Evolutionary conservation across 371 early-diverging fungal species (phyloP), one percentile per base, ranked within the genome.

Genomic region (Vairimorpha ceranae): DNA sequence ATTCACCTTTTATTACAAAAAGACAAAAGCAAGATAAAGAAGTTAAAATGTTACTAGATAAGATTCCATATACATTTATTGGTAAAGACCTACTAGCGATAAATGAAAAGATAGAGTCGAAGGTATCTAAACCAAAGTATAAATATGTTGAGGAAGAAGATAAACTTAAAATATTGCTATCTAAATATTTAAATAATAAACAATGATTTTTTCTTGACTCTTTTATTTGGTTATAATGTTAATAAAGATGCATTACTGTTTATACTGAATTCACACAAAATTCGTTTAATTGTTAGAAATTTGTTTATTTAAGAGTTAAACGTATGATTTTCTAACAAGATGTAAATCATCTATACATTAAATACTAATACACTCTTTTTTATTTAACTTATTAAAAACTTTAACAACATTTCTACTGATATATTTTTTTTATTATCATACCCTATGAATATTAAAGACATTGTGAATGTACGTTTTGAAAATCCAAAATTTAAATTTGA

Each of bases 1-100:
- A 90, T 69, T 93, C 93, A 85, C 95, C 94, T 36, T 96, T 87
- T 88, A 88, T 91, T 82, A 94, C 91, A 4, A 86, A 83, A 77
- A 89, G 88, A 80, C 93, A 93, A 83, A 86, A 94, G 73, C 89
- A 89, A 82, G 93, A 95, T 80, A 77, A 86, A 64, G 96, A 95
- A 84, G 93, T 97, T 17, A 90, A 90, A 79, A 80, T 83, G 70
- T 85, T 97, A 52, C 80, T 97, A 80, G 94, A 96, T 77, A 91
- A 93, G 85, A 86, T 91, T 77, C 82, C 82, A 1, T 54, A 65
- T 51, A 54, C 56, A 8, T 29, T 54, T 2, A 54, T 54, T 2
- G 8, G 25, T 54, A 54, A 54, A 25, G 29, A 54, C 3, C 2
- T 25, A 8, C 27, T 54, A 7, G 17, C 10, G 2, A 7, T 54